Evolutionary conservation across 2,329 filamentous ascomycete species (phyloP).

Genomic region (Boeremia lycopersici): DNA sequence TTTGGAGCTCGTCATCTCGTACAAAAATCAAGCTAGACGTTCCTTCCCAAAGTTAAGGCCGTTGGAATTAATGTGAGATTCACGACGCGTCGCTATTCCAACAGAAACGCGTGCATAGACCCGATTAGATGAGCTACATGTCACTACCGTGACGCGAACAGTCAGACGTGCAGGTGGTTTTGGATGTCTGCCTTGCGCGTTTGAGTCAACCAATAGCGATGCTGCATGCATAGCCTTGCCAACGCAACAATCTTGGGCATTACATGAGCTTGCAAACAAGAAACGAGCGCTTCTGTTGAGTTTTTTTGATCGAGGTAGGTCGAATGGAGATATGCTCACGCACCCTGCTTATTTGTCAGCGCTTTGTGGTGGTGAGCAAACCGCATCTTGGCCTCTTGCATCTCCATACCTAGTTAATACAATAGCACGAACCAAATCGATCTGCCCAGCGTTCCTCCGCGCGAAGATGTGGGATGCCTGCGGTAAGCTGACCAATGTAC

Average conservation of each 20-base stretch:
- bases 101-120: too few species aligned
- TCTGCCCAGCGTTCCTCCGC: not conserved
- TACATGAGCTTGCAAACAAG: not conserved
- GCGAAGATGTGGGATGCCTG: not conserved
- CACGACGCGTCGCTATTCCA: too few species aligned
- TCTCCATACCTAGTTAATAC: not conserved
- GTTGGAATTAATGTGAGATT: too few species aligned
- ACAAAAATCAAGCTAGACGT: not conserved
- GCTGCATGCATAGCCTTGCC: too few species aligned
- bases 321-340: not conserved
- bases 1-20: not conserved
- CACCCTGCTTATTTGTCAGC: constrained; percentile 7
- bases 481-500: not conserved
- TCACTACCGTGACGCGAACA: too few species aligned
- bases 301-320: not conserved
- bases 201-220: too few species aligned
- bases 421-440: not conserved
- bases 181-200: too few species aligned
- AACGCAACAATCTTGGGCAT: not conserved
- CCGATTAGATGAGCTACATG: too few species aligned
- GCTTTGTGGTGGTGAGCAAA: not conserved
- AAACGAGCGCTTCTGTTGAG: not conserved
- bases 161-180: too few species aligned
- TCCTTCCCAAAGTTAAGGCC: not conserved
- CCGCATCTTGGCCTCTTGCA: not conserved